Evolutionary conservation across 768 basidiomycete species (phyloP).

Genomic region (Naematelia aurantialba): DNA sequence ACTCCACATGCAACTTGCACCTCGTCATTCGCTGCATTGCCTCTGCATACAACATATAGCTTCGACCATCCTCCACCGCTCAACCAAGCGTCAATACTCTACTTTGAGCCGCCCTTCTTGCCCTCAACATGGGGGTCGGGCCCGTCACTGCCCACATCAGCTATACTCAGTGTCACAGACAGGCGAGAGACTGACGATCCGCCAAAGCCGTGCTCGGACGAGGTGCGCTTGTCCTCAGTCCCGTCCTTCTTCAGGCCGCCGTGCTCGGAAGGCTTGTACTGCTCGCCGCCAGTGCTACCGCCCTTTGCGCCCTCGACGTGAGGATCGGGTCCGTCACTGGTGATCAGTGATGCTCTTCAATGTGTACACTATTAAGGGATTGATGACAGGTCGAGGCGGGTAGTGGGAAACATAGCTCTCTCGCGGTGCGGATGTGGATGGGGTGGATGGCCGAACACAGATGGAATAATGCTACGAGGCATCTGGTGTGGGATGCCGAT

Average conservation of each 20-base stretch:
- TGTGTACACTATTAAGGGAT: too few relatives aligned
- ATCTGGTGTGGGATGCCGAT: too few relatives aligned
- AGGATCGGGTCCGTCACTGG: slow-evolving; percentile 47
- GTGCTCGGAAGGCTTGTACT: slow-evolving; percentile 50
- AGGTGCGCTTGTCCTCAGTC: slow-evolving; percentile 43
- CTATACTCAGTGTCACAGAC: not conserved
- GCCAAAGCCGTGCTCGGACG: slow-evolving; percentile 50
- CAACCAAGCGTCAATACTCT: too few relatives aligned
- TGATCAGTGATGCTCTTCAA: not conserved
- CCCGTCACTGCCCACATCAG: slow-evolving; percentile 28
- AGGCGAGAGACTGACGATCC: slow-evolving; percentile 37
- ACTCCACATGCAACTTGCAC: too few relatives aligned
- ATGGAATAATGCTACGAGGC: too few relatives aligned
- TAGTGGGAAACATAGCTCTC: too few relatives aligned
- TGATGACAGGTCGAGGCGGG: too few relatives aligned
- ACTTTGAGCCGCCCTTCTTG: slow-evolving; percentile 42
- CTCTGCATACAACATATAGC: too few relatives aligned
- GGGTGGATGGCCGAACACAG: too few relatives aligned
- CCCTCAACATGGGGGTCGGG: slow-evolving; percentile 48
- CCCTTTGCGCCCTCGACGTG: slow-evolving; percentile 50
- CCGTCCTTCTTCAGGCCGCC: slow-evolving; percentile 49
- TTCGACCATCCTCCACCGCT: too few relatives aligned
- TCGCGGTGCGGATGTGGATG: too few relatives aligned
- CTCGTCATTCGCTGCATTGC: too few relatives aligned
- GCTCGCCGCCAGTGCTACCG: slow-evolving; percentile 27